A percentile compares a stretch with the other conserved stretches of the same genome.
These are phyloP conservation scores for Fraxinus ornus DNA, from an alignment of 305 asterid genomes.

Conservation along the genomic window DNA sequence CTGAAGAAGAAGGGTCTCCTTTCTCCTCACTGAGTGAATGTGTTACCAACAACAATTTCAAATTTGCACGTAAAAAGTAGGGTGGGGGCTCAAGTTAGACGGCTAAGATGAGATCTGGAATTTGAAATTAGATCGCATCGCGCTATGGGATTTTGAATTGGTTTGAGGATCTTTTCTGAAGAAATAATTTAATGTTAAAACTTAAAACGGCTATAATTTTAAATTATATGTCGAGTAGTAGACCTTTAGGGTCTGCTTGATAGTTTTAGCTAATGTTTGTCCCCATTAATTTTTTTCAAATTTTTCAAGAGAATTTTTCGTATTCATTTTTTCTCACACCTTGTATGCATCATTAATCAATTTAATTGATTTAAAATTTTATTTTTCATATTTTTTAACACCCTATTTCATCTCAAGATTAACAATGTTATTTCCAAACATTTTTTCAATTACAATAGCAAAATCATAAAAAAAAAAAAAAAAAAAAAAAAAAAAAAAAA, in stretches of 20 bases:
- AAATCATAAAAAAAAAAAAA: too few species aligned
- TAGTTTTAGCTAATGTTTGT: too few species aligned
- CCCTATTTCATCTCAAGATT: too few species aligned
- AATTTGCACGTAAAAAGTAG: conserved; percentile 23
- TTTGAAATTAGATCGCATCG: conserved; percentile 38
- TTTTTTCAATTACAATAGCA: too few species aligned
- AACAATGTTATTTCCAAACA: too few species aligned
- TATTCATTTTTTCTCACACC: too few species aligned
- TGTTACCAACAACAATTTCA: conserved; percentile 10
- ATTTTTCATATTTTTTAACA: too few species aligned
- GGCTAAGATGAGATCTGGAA: conserved; percentile 35
- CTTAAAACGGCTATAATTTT: neutral
- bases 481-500: too few species aligned
- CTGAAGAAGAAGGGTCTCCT: conserved; percentile 13
- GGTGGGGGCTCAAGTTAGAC: conserved; percentile 23
- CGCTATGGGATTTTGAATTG: conserved; percentile 46
- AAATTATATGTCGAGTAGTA: neutral
- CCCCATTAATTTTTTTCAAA: too few species aligned
- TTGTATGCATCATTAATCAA: too few species aligned
- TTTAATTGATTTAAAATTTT: too few species aligned
- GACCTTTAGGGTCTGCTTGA: neutral
- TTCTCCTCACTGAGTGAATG: conserved; percentile 19
- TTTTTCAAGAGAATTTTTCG: too few species aligned
- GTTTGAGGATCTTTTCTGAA: conserved; percentile 17
- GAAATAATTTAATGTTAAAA: neutral